Base-by-base conservation (phyloP, 495 filamentous ascomycete genomes). In the Pseudomonodictys pantanalensis region DNA sequence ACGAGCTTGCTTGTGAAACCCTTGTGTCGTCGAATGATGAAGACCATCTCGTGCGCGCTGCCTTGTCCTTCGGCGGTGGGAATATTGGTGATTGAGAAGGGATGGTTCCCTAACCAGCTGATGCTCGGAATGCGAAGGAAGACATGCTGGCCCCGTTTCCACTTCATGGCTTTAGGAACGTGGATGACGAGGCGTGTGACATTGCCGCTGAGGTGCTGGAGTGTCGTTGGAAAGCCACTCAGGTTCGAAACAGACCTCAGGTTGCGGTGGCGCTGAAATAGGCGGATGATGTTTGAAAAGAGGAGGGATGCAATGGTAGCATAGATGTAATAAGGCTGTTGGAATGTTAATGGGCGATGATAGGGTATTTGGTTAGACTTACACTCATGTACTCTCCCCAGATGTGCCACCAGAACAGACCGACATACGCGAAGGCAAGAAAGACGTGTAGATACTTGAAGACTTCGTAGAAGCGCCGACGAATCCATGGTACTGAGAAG, bases 381-480 rank as follows among this genome's bases (percentile, higher is more conserved):
- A 62, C 58, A n/a, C 53, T 45, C 60, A 63, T 57, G 46, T 63
- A 63, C 46, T 63, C 60, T 4, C 60, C 60, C 32, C 29, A 48
- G 52, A 58, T 53, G 32, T 60, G 57, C 57, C 57, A 60, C 47
- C 57, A 60, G 25, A 60, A 41, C 3, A 60, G 25, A 28, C 43
- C 47, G 41, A 60, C 24, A 18, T 60, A 60, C 2, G 47, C 24
- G 15, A 60, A n/a, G 32, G 22, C 57, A 30, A 60, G 45, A 29
- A 60, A 60, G 22, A 60, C 46, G 26, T 60, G 57, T 6, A 53
- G 11, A 26, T 53, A 60, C 22, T 46, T 48, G 57, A 60, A 60
- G 10, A 24, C 47, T 29, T 60, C 57, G 23, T 53, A 60, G 29
- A 48, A 46, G 3, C 57, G 47, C 46, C 20, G 30, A 9, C 57